Percentiles rank a stretch among this genome's conserved stretches.
These are phyloP conservation scores for Cairneyella variabilis DNA, from an alignment of 495 filamentous ascomycete species.

Conservation along the genomic window DNA sequence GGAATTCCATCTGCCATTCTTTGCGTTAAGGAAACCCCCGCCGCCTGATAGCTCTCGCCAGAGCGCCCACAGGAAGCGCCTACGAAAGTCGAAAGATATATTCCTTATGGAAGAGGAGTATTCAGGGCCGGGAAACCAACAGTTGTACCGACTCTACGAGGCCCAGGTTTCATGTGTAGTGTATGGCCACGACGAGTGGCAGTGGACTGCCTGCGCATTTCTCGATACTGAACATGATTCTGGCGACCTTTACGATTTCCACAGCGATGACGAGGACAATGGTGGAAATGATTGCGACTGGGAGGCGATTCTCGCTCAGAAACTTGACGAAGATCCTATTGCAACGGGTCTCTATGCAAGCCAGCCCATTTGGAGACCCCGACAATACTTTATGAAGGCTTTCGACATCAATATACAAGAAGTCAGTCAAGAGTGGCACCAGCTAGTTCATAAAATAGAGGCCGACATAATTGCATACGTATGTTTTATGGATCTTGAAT, in stretches of 20 bases:
- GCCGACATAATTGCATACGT: neutral
- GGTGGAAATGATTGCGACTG: neutral
- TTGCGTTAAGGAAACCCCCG: neutral
- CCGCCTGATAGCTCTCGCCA: neutral
- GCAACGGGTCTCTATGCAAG: neutral
- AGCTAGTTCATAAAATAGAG: neutral
- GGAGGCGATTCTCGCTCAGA: no score
- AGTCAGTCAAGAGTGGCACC: neutral
- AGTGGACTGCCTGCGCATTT: conserved; percentile 3
- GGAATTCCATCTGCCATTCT: conserved; percentile 1
- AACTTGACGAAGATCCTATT: conserved; percentile 5
- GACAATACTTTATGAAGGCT: conserved; percentile 3
- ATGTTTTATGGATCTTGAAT: no score
- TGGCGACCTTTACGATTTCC: conserved; percentile 1
- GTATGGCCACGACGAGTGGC: neutral
- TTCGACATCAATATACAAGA: neutral
- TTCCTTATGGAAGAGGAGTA: neutral
- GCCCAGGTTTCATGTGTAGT: neutral
- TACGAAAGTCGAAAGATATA: neutral
- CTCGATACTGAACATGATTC: neutral
- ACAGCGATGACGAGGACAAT: neutral
- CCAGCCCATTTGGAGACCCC: neutral
- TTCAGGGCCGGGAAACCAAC: neutral
- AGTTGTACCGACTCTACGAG: neutral
- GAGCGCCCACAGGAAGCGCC: neutral